phyloP scores from a whole-genome alignment of 352 stramenopile genomes.

The Thraustochytrium sp. region DNA sequence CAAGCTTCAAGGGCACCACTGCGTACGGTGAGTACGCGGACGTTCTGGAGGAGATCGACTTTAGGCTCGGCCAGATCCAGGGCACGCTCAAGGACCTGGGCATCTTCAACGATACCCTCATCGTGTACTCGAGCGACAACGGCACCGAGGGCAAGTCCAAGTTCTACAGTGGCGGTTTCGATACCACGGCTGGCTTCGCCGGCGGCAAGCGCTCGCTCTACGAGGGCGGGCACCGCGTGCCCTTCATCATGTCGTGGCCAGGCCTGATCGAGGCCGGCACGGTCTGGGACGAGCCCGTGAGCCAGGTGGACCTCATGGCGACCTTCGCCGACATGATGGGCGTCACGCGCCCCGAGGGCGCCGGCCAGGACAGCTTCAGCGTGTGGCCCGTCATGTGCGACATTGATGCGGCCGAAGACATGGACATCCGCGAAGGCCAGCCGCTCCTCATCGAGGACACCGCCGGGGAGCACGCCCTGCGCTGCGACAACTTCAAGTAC shows the following conservation, averaged over 20 bases:
- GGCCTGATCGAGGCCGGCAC: not conserved
- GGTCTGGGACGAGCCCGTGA: no score
- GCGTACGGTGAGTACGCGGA: not conserved
- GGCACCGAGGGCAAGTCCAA: not conserved
- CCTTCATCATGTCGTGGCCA: conserved; percentile 38
- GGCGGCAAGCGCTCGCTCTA: conserved; percentile 45
- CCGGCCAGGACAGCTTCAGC: no score
- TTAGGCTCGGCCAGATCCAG: not conserved
- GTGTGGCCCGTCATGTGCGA: no score
- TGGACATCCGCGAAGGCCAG: no score
- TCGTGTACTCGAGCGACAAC: not conserved
- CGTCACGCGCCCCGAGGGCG: no score
- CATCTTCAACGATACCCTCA: not conserved
- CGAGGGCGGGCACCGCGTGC: conserved; percentile 46
- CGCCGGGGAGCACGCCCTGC: no score
- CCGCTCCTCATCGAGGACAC: no score
- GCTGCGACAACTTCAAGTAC: no score
- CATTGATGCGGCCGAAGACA: no score
- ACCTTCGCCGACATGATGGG: no score
- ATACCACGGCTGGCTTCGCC: not conserved
- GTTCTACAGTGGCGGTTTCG: not conserved
- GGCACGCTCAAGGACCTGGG: no score
- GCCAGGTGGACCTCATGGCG: no score
- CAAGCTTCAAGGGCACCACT: not conserved
- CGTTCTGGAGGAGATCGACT: not conserved